These are phyloP conservation scores for Hypoxylon sp. DNA, from an alignment of 2,329 filamentous ascomycete genomes.

Conservation along the genomic window DNA sequence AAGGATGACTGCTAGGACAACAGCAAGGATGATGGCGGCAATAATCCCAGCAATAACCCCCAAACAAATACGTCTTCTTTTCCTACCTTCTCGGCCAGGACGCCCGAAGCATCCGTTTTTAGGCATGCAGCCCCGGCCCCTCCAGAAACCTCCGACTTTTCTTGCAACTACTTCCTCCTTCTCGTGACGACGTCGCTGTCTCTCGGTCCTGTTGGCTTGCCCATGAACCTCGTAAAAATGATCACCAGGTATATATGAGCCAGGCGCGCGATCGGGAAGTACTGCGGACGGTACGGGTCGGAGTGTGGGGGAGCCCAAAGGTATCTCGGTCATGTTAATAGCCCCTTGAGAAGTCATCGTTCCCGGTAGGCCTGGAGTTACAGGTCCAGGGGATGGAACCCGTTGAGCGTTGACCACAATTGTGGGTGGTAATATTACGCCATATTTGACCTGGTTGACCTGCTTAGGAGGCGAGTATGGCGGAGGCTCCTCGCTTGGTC, in stretches of 20 bases:
- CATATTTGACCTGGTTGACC: conserved; percentile 64
- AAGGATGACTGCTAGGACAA: conserved; percentile 72
- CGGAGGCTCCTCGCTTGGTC: conserved; percentile 63
- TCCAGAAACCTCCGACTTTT: conserved; percentile 73
- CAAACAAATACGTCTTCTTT: conserved; percentile 73
- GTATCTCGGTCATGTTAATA: conserved; percentile 73
- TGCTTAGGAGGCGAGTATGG: conserved; percentile 68
- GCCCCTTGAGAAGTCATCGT: conserved; percentile 74
- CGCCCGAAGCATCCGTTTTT: conserved; percentile 76
- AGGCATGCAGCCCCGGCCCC: conserved; percentile 74
- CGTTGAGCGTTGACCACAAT: conserved; percentile 64
- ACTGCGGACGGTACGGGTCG: conserved; percentile 47
- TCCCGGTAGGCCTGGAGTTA: conserved; percentile 73
- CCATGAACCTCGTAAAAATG: conserved; percentile 61
- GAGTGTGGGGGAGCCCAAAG: conserved; percentile 61
- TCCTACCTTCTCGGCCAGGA: conserved; percentile 73
- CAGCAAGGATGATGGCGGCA: conserved; percentile 68
- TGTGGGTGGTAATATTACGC: conserved; percentile 70
- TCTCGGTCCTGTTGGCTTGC: conserved; percentile 63
- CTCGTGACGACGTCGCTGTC: conserved; percentile 70
- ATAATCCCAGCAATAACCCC: conserved; percentile 66
- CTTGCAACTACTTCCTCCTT: conserved; percentile 75
- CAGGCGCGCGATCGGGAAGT: conserved; percentile 62
- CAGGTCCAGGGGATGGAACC: conserved; percentile 71
- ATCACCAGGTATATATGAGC: conserved; percentile 63